Conservation (phyloP, 2,329 filamentous ascomycete species). For the Phoma herbarum region DNA sequence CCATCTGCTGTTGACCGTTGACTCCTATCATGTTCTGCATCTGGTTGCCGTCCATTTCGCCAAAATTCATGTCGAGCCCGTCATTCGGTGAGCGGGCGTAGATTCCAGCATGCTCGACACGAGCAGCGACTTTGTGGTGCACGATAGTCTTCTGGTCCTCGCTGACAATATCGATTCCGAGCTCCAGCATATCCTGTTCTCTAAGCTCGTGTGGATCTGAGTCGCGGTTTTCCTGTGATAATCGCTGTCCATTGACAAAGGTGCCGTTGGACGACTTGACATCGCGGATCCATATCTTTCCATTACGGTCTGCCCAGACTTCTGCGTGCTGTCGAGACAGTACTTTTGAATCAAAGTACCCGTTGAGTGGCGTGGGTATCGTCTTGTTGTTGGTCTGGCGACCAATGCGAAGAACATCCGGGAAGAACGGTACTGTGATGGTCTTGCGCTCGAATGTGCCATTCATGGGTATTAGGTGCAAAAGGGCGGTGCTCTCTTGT, state of each 20-base stretch:
- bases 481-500: constrained; percentile 74
- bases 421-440: constrained; percentile 89
- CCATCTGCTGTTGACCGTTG: constrained; percentile 69
- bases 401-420: constrained; percentile 94
- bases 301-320: constrained; percentile 84
- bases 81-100: constrained; percentile 74
- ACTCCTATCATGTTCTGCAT: constrained; percentile 73
- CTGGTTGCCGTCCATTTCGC: constrained; percentile 82
- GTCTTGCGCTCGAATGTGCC: constrained; percentile 97
- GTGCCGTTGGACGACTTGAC: constrained; percentile 99
- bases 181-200: constrained; percentile 88
- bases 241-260: constrained; percentile 89
- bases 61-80: constrained; percentile 88
- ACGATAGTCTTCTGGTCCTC: constrained; percentile 99
- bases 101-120: constrained; percentile 93
- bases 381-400: constrained; percentile 98
- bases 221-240: constrained; percentile 94
- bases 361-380: constrained; percentile 86
- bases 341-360: constrained; percentile 98
- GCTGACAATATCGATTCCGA: constrained; percentile 98
- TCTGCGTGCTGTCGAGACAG: constrained; percentile 95
- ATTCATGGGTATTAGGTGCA: constrained; percentile 89
- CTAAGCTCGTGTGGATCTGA: constrained; percentile 94
- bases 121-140: constrained; percentile 96
- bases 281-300: constrained; percentile 95